Evolutionary conservation across 345 rosid genomes (phyloP).

Genomic region (Euphorbia lathyris): DNA sequence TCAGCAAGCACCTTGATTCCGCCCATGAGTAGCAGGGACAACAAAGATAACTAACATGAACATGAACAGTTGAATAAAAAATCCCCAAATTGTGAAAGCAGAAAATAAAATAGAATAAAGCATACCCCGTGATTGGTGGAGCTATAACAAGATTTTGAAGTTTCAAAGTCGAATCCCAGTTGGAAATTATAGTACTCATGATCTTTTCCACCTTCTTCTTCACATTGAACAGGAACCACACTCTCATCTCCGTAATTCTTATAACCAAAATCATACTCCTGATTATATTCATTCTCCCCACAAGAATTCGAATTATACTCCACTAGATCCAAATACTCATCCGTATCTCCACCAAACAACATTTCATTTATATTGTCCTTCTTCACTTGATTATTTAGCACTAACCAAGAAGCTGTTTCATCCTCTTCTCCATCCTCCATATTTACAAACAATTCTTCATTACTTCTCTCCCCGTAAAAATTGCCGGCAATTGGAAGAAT

Average conservation of each 20-base stretch:
- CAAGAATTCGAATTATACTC: constrained; percentile 60
- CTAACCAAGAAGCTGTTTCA: constrained; percentile 83
- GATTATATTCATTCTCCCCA: constrained; percentile 42
- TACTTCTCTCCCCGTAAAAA: constrained; percentile 15
- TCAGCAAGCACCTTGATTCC: too few relatives aligned
- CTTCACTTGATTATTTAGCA: constrained; percentile 43
- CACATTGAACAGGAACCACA: constrained; percentile 63
- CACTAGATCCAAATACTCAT: constrained; percentile 77
- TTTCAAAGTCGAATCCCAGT: constrained; percentile 45
- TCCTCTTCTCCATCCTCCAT: constrained; percentile 54
- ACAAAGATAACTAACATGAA: too few relatives aligned
- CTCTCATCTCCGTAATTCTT: constrained; percentile 60
- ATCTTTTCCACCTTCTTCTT: constrained; percentile 35
- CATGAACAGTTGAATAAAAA: too few relatives aligned
- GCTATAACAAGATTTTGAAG: constrained; percentile 42
- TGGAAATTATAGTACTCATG: constrained; percentile 44
- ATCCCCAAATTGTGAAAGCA: too few relatives aligned
- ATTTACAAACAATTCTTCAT: constrained; percentile 33
- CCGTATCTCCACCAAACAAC: constrained; percentile 56
- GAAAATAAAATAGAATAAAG: constrained; percentile 11
- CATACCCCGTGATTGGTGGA: constrained; percentile 59
- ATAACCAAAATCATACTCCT: constrained; percentile 12
- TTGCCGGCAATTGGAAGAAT: constrained; percentile 54
- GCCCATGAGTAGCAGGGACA: too few relatives aligned
- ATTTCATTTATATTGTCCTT: constrained; percentile 25